phyloP scores from a whole-genome alignment of 768 basidiomycete genomes.

The Xerocomus potaroensis region DNA sequence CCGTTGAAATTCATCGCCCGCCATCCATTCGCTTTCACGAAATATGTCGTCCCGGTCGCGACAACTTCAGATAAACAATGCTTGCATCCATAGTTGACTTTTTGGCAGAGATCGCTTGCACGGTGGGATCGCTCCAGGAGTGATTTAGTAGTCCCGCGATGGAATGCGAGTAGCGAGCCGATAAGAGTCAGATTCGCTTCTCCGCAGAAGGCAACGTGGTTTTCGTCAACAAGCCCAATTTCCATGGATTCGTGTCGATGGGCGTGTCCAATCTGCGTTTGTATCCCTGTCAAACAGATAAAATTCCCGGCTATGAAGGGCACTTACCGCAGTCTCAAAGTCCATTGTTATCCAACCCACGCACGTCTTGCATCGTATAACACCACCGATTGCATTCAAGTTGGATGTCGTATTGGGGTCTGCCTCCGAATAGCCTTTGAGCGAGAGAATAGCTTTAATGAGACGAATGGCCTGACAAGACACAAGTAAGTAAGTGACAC shows the following conservation, averaged over 20 bases:
- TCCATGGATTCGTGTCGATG: slow-evolving; percentile 58
- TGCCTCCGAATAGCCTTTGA: slow-evolving; percentile 31
- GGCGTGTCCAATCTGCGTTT: slow-evolving; percentile 54
- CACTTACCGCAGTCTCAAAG: slow-evolving; percentile 43
- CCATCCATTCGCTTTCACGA: background rate
- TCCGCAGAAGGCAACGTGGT: too few relatives aligned
- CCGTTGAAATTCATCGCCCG: slow-evolving; percentile 49
- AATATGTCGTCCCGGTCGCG: background rate
- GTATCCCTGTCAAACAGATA: background rate
- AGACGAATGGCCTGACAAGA: slow-evolving; percentile 43
- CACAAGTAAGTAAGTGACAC: background rate
- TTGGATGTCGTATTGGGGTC: slow-evolving; percentile 17
- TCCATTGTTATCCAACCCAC: slow-evolving; percentile 45
- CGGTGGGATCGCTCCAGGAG: slow-evolving; percentile 16
- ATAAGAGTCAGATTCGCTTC: background rate
- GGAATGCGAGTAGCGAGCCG: slow-evolving; percentile 7
- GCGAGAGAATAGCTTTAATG: slow-evolving; percentile 35
- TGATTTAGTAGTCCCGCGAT: slow-evolving; percentile 20
- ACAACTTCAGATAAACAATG: slow-evolving; percentile 38
- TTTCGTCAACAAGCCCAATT: slow-evolving; percentile 37
- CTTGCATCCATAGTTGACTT: slow-evolving; percentile 47
- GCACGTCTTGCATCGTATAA: slow-evolving; percentile 50
- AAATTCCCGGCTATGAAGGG: too few relatives aligned
- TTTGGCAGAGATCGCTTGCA: slow-evolving; percentile 30
- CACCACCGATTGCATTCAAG: slow-evolving; percentile 24